These are phyloP conservation scores for Pseudogymnoascus sp. DNA, from an alignment of 2,329 filamentous ascomycete species.

Conservation along the genomic window DNA sequence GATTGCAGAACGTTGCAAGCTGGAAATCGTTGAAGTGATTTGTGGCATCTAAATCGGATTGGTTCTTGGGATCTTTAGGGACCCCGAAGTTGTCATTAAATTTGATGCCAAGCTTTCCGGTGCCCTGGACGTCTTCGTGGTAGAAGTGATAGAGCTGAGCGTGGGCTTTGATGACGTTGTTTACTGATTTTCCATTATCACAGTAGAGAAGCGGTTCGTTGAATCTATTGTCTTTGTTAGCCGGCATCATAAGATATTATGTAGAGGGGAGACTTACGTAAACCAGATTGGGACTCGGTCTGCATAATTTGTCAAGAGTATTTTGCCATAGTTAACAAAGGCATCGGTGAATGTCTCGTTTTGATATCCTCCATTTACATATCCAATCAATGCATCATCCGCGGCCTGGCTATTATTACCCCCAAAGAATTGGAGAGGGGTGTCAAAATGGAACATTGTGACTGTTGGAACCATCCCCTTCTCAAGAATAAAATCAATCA, in stretches of 20 bases:
- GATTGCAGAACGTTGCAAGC: slow-evolving; percentile 44
- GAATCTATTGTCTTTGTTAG: slow-evolving; percentile 27
- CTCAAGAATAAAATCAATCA: slow-evolving; percentile 44
- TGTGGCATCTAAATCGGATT: slow-evolving; percentile 27
- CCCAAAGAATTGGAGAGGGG: slow-evolving; percentile 38
- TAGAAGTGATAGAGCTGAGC: slow-evolving; percentile 48
- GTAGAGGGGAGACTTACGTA: slow-evolving; percentile 26
- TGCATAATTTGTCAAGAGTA: slow-evolving; percentile 44
- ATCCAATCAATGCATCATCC: slow-evolving; percentile 27
- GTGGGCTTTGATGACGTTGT: slow-evolving; percentile 42
- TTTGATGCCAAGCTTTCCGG: slow-evolving; percentile 33
- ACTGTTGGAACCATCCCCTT: slow-evolving; percentile 45
- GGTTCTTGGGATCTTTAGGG: slow-evolving; percentile 34
- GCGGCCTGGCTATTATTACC: slow-evolving; percentile 28
- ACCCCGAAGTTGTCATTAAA: slow-evolving; percentile 43
- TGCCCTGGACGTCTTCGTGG: slow-evolving; percentile 46
- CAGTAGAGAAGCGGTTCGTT: slow-evolving; percentile 45
- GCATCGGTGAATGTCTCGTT: slow-evolving; percentile 43
- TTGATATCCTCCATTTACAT: slow-evolving; percentile 36
- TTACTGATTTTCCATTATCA: slow-evolving; percentile 34
- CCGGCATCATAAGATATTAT: neutral
- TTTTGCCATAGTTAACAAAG: slow-evolving; percentile 47
- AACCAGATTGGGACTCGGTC: slow-evolving; percentile 46
- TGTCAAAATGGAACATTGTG: slow-evolving; percentile 45
- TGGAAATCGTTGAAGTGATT: slow-evolving; percentile 37